Evolutionary conservation across 495 filamentous ascomycete genomes (phyloP).

Genomic region (Amphirosellinia nigrospora): DNA sequence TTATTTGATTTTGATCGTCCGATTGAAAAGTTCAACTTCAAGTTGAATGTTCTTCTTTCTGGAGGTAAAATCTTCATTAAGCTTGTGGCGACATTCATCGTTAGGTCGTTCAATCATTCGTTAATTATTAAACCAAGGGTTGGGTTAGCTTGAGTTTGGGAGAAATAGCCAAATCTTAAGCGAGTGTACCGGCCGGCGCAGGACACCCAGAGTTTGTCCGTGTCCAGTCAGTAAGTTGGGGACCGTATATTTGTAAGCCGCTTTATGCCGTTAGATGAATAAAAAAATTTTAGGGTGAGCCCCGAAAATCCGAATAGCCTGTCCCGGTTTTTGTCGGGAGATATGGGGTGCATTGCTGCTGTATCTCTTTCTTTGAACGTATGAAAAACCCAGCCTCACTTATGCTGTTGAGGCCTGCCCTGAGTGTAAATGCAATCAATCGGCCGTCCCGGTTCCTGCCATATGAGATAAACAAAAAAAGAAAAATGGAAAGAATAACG

Average conservation of each 20-base stretch:
- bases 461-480: slow-evolving; percentile 49
- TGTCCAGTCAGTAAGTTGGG: slow-evolving; percentile 39
- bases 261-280: slow-evolving; percentile 47
- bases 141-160: slow-evolving; percentile 22
- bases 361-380: slow-evolving; percentile 48
- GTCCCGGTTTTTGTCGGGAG: slow-evolving; percentile 53
- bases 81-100: slow-evolving; percentile 43
- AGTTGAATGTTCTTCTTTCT: slow-evolving; percentile 41
- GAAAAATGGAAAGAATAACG: slow-evolving; percentile 15
- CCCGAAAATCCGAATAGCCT: slow-evolving; percentile 41
- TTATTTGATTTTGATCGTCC: slow-evolving; percentile 36
- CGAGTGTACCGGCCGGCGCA: slow-evolving; percentile 37
- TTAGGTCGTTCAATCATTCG: slow-evolving; percentile 54
- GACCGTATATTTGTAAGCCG: slow-evolving; percentile 48
- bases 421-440: slow-evolving; percentile 56
- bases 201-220: slow-evolving; percentile 22
- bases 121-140: slow-evolving; percentile 50
- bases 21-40: slow-evolving; percentile 46
- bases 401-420: slow-evolving; percentile 48
- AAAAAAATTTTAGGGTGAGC: slow-evolving; percentile 32
- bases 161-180: slow-evolving; percentile 35
- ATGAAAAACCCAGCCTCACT: slow-evolving; percentile 43
- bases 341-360: slow-evolving; percentile 59
- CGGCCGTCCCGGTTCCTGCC: slow-evolving; percentile 54
- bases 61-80: slow-evolving; percentile 43